phyloP scores from a whole-genome alignment of 2,329 filamentous ascomycete species.

The Botrytis fabae region DNA sequence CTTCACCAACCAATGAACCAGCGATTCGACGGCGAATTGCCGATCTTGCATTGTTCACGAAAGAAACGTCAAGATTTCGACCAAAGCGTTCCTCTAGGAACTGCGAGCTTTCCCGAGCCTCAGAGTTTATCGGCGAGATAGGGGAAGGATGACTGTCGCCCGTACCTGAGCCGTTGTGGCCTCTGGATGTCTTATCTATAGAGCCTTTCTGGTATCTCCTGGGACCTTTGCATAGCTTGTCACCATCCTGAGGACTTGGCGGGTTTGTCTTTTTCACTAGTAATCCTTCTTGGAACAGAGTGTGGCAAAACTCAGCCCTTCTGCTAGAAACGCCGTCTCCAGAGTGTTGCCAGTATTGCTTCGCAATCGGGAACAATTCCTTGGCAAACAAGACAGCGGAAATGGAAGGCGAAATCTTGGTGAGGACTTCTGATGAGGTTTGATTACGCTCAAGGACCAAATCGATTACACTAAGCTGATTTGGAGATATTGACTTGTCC shows the following conservation, averaged over 20 bases:
- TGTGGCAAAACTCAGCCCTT: conserved; percentile 84
- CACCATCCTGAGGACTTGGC: conserved; percentile 33
- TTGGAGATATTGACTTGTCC: conserved; percentile 52
- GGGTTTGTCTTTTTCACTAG: conserved; percentile 51
- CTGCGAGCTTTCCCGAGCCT: conserved; percentile 63
- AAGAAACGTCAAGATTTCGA: conserved; percentile 78
- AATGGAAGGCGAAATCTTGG: conserved; percentile 58
- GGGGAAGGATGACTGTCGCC: neutral
- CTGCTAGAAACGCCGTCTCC: conserved; percentile 92
- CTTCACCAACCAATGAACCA: conserved; percentile 73
- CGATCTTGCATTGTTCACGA: conserved; percentile 78
- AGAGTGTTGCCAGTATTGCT: conserved; percentile 95
- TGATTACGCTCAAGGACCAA: conserved; percentile 62
- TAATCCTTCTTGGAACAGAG: conserved; percentile 68
- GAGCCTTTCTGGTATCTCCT: conserved; percentile 72
- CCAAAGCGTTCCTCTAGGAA: conserved; percentile 96
- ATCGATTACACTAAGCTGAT: conserved; percentile 58
- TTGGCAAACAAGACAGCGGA: conserved; percentile 71
- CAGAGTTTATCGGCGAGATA: conserved; percentile 30
- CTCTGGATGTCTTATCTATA: conserved; percentile 45
- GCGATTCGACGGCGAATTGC: conserved; percentile 87
- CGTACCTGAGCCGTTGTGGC: conserved; percentile 27
- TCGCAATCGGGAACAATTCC: conserved; percentile 70
- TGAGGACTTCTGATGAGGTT: conserved; percentile 52
- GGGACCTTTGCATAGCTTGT: conserved; percentile 62